phyloP scores from a whole-genome alignment of 192 early-diverging fungal genomes.

The Coemansia sp. region DNA sequence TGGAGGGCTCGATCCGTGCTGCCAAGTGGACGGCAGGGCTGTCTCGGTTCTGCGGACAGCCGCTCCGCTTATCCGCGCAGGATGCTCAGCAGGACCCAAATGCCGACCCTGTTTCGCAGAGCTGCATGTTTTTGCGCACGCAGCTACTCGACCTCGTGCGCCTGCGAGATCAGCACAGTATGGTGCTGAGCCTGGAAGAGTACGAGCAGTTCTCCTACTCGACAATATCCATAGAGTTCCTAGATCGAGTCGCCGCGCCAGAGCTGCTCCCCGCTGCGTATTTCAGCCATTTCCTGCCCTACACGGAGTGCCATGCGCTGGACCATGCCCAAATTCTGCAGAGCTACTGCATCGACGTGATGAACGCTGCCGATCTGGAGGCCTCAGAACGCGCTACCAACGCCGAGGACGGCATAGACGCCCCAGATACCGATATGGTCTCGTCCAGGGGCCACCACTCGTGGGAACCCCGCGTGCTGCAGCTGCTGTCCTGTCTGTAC shows the following conservation, averaged over 20 bases:
- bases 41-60: slow-evolving; percentile 1
- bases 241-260: slow-evolving; percentile 57
- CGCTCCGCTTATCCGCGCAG: neutral
- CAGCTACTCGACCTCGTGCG: slow-evolving; percentile 56
- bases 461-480: slow-evolving; percentile 59
- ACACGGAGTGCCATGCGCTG: slow-evolving; percentile 49
- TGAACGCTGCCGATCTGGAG: slow-evolving; percentile 38
- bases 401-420: neutral
- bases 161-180: slow-evolving; percentile 49
- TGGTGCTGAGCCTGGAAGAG: slow-evolving; percentile 46
- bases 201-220: slow-evolving; percentile 50
- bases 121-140: slow-evolving; percentile 19
- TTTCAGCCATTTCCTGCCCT: slow-evolving; percentile 53
- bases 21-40: slow-evolving; percentile 9
- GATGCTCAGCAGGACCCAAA: neutral
- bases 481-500: slow-evolving; percentile 45
- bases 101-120: slow-evolving; percentile 3
- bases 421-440: neutral
- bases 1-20: slow-evolving; percentile 6
- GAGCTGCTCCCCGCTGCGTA: slow-evolving; percentile 55
- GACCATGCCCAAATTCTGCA: slow-evolving; percentile 48
- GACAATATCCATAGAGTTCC: slow-evolving; percentile 48
- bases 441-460: slow-evolving; percentile 2
- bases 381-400: neutral
- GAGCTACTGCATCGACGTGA: slow-evolving; percentile 55